These are phyloP conservation scores for Colletotrichum sp. DNA, from an alignment of 2,329 filamentous ascomycete genomes.

Conservation along the genomic window DNA sequence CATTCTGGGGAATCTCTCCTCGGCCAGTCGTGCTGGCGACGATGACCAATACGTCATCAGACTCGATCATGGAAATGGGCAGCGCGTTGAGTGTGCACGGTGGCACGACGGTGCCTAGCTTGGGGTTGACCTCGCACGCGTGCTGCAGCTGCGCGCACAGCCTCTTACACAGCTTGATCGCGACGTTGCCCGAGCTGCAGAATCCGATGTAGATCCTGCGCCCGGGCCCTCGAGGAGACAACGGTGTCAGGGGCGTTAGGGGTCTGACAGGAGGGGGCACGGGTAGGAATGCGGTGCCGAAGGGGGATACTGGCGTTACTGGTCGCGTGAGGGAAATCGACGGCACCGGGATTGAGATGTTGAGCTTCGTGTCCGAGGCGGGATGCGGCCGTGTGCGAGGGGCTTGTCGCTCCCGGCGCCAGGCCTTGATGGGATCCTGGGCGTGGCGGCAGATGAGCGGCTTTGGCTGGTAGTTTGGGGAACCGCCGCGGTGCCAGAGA, in stretches of 20 bases:
- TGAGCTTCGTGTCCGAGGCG: neutral
- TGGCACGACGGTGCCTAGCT: conserved; percentile 8
- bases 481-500: conserved; percentile 17
- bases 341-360: conserved; percentile 14
- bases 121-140: conserved; percentile 13
- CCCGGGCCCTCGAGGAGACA: conserved; percentile 1
- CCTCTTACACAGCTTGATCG: conserved; percentile 20
- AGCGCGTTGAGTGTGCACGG: conserved; percentile 19
- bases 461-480: conserved; percentile 19
- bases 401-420: neutral
- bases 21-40: conserved; percentile 16
- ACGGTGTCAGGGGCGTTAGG: conserved; percentile 12
- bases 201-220: conserved; percentile 18
- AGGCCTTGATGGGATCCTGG: conserved; percentile 16
- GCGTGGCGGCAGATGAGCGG: conserved; percentile 17
- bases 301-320: conserved; percentile 12
- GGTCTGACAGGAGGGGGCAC: conserved; percentile 5
- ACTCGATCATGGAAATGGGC: conserved; percentile 8
- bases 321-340: conserved; percentile 16
- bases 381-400: neutral
- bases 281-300: conserved; percentile 9
- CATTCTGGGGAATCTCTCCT: conserved; percentile 14
- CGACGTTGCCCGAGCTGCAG: conserved; percentile 20
- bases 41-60: conserved; percentile 6
- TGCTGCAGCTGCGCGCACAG: conserved; percentile 21